A percentile compares a stretch with the other conserved stretches of the same genome.
Evolutionary conservation across 2,329 filamentous ascomycete genomes (phyloP).

Genomic region (Paraphaeosphaeria sporulosa): DNA sequence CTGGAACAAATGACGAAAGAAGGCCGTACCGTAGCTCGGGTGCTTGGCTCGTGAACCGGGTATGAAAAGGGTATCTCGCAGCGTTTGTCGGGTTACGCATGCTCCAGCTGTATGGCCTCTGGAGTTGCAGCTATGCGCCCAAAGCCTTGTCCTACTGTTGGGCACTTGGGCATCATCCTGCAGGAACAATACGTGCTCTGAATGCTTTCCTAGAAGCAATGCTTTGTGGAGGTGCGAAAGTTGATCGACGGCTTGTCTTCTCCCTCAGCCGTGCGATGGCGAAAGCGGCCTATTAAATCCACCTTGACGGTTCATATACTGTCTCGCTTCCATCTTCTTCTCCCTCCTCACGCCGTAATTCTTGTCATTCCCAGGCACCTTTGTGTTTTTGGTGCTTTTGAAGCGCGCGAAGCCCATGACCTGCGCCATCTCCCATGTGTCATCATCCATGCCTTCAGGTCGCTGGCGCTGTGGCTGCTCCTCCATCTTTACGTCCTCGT

Average conservation of each 20-base stretch:
- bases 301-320: conserved; percentile 92
- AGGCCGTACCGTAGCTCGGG: conserved; percentile 8
- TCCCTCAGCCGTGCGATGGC: conserved; percentile 34
- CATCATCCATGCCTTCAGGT: conserved; percentile 60
- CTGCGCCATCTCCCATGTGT: conserved; percentile 78
- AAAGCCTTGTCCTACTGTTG: background rate
- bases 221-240: background rate
- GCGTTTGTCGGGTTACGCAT: background rate
- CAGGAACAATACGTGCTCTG: background rate
- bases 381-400: conserved; percentile 84
- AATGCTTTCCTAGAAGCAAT: background rate
- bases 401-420: conserved; percentile 93
- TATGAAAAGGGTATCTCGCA: background rate
- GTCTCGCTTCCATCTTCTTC: conserved; percentile 92
- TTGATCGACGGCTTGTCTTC: too few species aligned
- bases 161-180: background rate
- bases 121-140: background rate
- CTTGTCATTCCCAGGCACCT: conserved; percentile 83
- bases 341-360: conserved; percentile 84
- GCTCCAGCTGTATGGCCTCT: background rate
- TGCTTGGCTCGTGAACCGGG: background rate
- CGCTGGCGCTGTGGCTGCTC: conserved; percentile 29
- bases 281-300: conserved; percentile 83
- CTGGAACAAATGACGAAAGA: background rate
- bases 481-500: conserved; percentile 39